phyloP scores from a whole-genome alignment of 208 protist genomes.

The Crithidia fasciculata region DNA sequence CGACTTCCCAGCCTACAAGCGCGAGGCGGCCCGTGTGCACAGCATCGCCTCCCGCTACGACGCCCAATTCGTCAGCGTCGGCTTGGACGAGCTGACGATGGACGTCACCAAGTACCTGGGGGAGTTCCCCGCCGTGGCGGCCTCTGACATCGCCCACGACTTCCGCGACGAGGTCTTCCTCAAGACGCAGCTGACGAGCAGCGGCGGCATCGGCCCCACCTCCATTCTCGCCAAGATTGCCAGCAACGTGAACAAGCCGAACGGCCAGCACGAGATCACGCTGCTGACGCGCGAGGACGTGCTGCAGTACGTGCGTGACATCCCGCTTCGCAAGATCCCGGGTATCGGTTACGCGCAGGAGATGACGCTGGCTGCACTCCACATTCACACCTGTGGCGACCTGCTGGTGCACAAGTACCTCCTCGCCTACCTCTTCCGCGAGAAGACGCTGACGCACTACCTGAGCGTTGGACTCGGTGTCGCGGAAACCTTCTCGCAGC shows the following conservation, averaged over 20 bases:
- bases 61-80: slow-evolving; percentile 77
- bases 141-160: slow-evolving; percentile 68
- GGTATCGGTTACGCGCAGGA: slow-evolving; percentile 86
- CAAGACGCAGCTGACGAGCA: slow-evolving; percentile 84
- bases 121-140: slow-evolving; percentile 48
- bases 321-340: slow-evolving; percentile 80
- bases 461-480: slow-evolving; percentile 78
- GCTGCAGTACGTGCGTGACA: slow-evolving; percentile 72
- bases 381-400: slow-evolving; percentile 78
- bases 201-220: slow-evolving; percentile 88
- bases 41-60: slow-evolving; percentile 88
- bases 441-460: slow-evolving; percentile 83
- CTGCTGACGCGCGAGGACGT: slow-evolving; percentile 82
- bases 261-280: slow-evolving; percentile 92
- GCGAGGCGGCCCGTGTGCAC: slow-evolving; percentile 69
- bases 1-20: slow-evolving; percentile 83
- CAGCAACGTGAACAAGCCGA: slow-evolving; percentile 95
- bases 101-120: slow-evolving; percentile 79
- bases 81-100: slow-evolving; percentile 90
- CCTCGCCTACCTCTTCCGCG: slow-evolving; percentile 76
- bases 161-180: slow-evolving; percentile 84
- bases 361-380: slow-evolving; percentile 66
- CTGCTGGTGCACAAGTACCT: slow-evolving; percentile 73
- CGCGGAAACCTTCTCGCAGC: slow-evolving; percentile 55
- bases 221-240: slow-evolving; percentile 90